These are phyloP conservation scores for Rhizopogon vinicolor DNA, from an alignment of 768 basidiomycete species.

Conservation along the genomic window DNA sequence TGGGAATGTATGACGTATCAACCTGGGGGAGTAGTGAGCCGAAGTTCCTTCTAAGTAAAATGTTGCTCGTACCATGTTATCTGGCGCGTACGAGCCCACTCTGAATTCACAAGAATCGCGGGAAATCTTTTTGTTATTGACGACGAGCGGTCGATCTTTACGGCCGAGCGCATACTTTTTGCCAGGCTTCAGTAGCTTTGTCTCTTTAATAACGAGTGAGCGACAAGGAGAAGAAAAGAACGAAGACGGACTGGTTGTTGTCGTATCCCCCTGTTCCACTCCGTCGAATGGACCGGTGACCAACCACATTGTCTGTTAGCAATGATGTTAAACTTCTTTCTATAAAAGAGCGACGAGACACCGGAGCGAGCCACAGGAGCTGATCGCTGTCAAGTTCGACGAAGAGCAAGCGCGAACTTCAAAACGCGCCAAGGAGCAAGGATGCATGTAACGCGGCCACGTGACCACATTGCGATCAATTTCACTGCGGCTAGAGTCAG, in stretches of 20 bases:
- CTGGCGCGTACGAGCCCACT: conserved; percentile 46
- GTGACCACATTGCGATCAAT: background rate
- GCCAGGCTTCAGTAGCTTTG: conserved; percentile 61
- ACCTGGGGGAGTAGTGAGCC: conserved; percentile 28
- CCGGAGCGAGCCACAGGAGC: background rate
- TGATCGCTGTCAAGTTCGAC: background rate
- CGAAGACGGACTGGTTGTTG: conserved; percentile 34
- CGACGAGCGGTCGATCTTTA: conserved; percentile 43
- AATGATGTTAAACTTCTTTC: background rate
- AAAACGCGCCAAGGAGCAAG: background rate
- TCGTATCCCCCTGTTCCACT: conserved; percentile 27
- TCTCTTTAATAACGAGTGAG: conserved; percentile 24
- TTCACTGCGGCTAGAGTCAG: too few species aligned
- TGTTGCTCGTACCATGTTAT: conserved; percentile 49
- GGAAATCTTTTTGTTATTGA: conserved; percentile 64
- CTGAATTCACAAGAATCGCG: conserved; percentile 53
- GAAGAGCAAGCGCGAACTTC: background rate
- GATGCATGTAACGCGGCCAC: background rate
- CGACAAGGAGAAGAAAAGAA: background rate
- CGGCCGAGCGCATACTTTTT: conserved; percentile 53
- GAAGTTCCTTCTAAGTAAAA: background rate
- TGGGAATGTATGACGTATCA: conserved; percentile 45
- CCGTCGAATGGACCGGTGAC: conserved; percentile 53
- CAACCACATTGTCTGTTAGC: conserved; percentile 41
- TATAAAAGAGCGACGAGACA: background rate